Evolutionary conservation across 192 early-diverging fungal species (phyloP).

Genomic region (Entomortierella chlamydospora): DNA sequence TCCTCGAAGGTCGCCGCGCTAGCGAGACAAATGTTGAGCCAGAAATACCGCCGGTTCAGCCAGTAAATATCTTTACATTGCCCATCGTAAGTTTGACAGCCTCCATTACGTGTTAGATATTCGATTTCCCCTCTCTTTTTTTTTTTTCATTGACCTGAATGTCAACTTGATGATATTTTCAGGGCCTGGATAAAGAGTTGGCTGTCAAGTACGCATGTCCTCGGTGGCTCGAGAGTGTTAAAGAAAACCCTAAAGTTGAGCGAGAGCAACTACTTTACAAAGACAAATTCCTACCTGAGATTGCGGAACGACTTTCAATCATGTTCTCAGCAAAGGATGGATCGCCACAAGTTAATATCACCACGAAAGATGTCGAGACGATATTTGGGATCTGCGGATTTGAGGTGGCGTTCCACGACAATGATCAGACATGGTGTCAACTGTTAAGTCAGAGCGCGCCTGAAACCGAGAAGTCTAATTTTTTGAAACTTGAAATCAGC

Average conservation of each 20-base stretch:
- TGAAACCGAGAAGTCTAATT: background rate
- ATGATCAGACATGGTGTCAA: constrained; percentile 47
- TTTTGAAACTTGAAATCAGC: constrained; percentile 28
- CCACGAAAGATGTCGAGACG: constrained; percentile 14
- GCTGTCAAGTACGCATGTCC: constrained; percentile 51
- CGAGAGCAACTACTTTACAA: constrained; percentile 4
- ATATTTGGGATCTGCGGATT: constrained; percentile 40
- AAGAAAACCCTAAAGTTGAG: constrained; percentile 4
- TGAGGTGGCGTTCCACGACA: constrained; percentile 26
- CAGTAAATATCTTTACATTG: constrained; percentile 29
- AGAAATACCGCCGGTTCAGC: constrained; percentile 16
- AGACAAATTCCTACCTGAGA: constrained; percentile 4
- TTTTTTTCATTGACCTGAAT: background rate
- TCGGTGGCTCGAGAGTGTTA: constrained; percentile 32
- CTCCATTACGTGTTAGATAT: too few species aligned
- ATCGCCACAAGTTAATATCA: constrained; percentile 11
- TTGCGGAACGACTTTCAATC: constrained; percentile 14
- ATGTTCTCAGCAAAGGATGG: background rate
- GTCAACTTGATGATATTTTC: background rate
- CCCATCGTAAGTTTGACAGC: constrained; percentile 19
- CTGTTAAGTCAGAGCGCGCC: background rate
- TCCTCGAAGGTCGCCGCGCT: constrained; percentile 19
- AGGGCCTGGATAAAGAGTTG: constrained; percentile 40
- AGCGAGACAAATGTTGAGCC: too few species aligned
- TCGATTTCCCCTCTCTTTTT: background rate